A percentile compares a stretch with the other conserved stretches of the same genome.
phyloP scores from a whole-genome alignment of 176 grass and related monocot species.

The Miscanthus lutarioriparius region DNA sequence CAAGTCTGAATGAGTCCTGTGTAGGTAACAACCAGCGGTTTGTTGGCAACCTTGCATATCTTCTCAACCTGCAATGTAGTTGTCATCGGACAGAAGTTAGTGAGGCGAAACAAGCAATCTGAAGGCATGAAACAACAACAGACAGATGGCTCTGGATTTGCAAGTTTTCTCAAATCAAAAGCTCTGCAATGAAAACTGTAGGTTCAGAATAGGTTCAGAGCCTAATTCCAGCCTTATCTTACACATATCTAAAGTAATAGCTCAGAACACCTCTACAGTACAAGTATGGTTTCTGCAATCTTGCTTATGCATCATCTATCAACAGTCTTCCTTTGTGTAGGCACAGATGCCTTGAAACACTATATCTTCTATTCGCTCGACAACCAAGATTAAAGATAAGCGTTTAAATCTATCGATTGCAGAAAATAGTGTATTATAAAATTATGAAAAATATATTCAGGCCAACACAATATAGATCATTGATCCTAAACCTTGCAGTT shows the following conservation, averaged over 20 bases:
- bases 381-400: not conserved
- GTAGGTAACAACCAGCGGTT: conserved; percentile 94
- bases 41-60: conserved; percentile 98
- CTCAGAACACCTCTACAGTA: not conserved
- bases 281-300: conserved; percentile 18
- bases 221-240: conserved; percentile 5
- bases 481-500: conserved; percentile 20
- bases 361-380: not conserved
- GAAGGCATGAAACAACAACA: conserved; percentile 15
- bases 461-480: not conserved
- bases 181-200: not conserved
- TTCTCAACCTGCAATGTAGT: conserved; percentile 72
- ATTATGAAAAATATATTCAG: not conserved
- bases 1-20: conserved; percentile 91
- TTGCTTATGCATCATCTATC: not conserved
- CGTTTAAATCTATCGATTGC: not conserved
- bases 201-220: not conserved
- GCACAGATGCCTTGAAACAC: not conserved
- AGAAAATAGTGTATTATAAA: conserved; percentile 8
- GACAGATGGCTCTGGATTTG: not conserved
- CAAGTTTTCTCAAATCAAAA: conserved; percentile 23
- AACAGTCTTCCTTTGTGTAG: not conserved
- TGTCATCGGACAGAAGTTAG: conserved; percentile 28
- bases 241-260: not conserved
- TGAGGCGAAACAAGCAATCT: conserved; percentile 9